Base-by-base conservation (phyloP, 2,329 filamentous ascomycete species). In the Seiridium unicorne region DNA sequence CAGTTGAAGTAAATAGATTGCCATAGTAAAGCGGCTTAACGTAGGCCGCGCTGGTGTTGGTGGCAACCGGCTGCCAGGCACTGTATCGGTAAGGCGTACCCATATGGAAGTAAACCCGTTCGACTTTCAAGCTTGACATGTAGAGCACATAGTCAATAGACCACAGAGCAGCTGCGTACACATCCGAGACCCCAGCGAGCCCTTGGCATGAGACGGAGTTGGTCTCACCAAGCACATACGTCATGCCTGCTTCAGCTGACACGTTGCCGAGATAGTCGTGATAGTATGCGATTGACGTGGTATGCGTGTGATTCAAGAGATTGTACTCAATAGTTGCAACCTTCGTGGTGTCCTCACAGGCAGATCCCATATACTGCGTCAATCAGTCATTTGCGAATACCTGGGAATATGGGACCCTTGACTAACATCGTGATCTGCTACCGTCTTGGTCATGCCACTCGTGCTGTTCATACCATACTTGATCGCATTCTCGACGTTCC, bases 1-100 rank as follows among this genome's bases (percentile, higher is more conserved):
- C 66, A 2, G 56, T 49, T 1, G 60, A 60, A 0, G 51, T 63
- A 7, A 63, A 55, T 35, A 67, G 53, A 47, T 66, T 65, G 5
- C 64, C 66, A 36, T 69, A 69, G 55, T 69, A 69, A 10, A 64
- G 53, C 9, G 65, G 57, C n/a, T 48, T 11, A 5, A 48, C 46
- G 11, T 18, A 8, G 11, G 46, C 44, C 63, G 61, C 2, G 60
- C 61, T 48, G 1, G 61, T 54, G 5, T 53, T 57, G 7, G 62
- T 62, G 40, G 59, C 54, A 10, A 59, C 60, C 2, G 68, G 68
- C 40, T 66, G 64, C 68, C 67, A 70, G 10, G 65, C 54, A 8
- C 60, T 62, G 58, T 70, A 70, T 11, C 63, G 62, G 48, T 65
- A 70, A 35, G 51, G 61, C 0, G 67, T 68, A 9, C 68, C 68